Conservation (phyloP, 352 stramenopile species). For the Achlya hypogyna region DNA sequence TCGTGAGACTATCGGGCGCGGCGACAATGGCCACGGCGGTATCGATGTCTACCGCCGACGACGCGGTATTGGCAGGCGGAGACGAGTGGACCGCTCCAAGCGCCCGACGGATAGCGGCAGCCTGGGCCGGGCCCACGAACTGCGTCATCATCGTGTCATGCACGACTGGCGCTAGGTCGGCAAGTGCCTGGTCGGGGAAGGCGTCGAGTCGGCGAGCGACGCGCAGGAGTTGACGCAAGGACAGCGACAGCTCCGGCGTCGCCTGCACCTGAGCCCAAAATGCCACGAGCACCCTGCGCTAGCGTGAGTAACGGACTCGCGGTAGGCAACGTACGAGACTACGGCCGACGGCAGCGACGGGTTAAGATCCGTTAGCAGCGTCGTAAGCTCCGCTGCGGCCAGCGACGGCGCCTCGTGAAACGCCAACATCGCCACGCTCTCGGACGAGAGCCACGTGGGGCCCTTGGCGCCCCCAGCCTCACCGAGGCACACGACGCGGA, state of each 20-base stretch:
- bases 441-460: conserved; percentile 53
- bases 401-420: conserved; percentile 52
- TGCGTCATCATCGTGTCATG: conserved; percentile 71
- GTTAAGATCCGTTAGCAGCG: conserved; percentile 44
- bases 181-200: conserved; percentile 50
- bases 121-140: conserved; percentile 35
- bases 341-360: conserved; percentile 42
- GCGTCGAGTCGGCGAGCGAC: conserved; percentile 55
- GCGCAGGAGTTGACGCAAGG: conserved; percentile 54
- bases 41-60: background rate
- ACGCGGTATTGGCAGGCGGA: too few relatives aligned
- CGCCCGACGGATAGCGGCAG: conserved; percentile 28
- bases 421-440: conserved; percentile 71
- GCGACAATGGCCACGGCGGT: background rate
- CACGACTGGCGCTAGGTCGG: conserved; percentile 47
- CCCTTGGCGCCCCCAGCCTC: conserved; percentile 33
- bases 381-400: conserved; percentile 30
- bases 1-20: conserved; percentile 30
- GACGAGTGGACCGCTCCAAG: conserved; percentile 25
- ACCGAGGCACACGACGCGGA: conserved; percentile 82
- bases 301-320: background rate
- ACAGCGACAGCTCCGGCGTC: conserved; percentile 45
- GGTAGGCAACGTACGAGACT: conserved; percentile 34
- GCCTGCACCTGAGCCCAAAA: conserved; percentile 52
- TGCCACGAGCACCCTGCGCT: conserved; percentile 34